phyloP scores from a whole-genome alignment of 2,329 filamentous ascomycete genomes.

The Fusarium secorum region DNA sequence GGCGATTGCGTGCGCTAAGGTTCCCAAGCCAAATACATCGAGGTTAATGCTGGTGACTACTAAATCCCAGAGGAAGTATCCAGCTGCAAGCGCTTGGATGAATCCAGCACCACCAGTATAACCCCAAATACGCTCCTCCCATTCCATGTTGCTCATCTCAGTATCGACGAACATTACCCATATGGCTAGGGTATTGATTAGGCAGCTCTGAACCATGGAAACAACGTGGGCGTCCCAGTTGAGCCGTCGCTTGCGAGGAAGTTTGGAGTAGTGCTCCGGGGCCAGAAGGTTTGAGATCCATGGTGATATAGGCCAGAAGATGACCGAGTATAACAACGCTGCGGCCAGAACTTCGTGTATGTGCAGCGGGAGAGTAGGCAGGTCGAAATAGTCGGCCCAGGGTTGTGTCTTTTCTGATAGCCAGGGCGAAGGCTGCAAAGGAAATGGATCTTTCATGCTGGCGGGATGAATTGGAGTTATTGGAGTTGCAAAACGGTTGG shows the following conservation, averaged over 20 bases:
- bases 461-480: neutral
- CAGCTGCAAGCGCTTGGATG: constrained; percentile 78
- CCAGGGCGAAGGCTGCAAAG: constrained; percentile 67
- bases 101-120: constrained; percentile 77
- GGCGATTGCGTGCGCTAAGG: constrained; percentile 78
- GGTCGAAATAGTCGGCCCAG: constrained; percentile 65
- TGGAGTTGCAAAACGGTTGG: neutral
- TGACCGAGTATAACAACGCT: constrained; percentile 72
- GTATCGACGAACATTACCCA: constrained; percentile 75
- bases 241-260: constrained; percentile 67
- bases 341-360: constrained; percentile 77
- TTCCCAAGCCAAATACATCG: constrained; percentile 76
- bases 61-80: constrained; percentile 88
- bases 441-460: constrained; percentile 77
- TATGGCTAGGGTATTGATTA: constrained; percentile 77
- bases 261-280: constrained; percentile 70
- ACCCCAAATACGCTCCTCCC: constrained; percentile 76
- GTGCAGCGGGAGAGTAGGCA: constrained; percentile 76
- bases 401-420: constrained; percentile 66
- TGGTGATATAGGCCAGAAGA: constrained; percentile 73
- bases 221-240: constrained; percentile 91
- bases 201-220: constrained; percentile 77
- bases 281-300: constrained; percentile 68
- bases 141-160: constrained; percentile 71
- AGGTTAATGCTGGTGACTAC: constrained; percentile 73